These are phyloP conservation scores for Discostella stelligera DNA, from an alignment of 352 stramenopile species.

Conservation along the genomic window DNA sequence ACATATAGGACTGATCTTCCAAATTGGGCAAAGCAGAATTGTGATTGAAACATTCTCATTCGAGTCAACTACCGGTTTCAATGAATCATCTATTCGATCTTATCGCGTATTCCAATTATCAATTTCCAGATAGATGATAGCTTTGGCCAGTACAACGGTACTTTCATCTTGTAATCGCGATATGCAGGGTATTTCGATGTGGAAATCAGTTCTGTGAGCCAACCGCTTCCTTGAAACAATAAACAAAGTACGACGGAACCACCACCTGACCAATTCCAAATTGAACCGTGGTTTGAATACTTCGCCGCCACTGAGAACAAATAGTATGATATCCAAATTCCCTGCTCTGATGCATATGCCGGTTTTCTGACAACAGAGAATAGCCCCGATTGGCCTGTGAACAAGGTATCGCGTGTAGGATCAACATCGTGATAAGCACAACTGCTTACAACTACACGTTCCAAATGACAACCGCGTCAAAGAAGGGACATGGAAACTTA, in stretches of 20 bases:
- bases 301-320: slow-evolving; percentile 85
- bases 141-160: slow-evolving; percentile 71
- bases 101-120: neutral
- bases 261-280: slow-evolving; percentile 82
- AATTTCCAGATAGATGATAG: slow-evolving; percentile 14
- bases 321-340: slow-evolving; percentile 89
- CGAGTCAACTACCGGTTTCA: neutral
- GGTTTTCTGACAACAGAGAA: slow-evolving; percentile 90
- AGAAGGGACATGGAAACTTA: slow-evolving; percentile 4
- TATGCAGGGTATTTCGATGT: slow-evolving; percentile 88
- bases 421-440: neutral
- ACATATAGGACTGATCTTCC: slow-evolving; percentile 50
- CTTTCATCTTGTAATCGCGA: slow-evolving; percentile 83
- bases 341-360: slow-evolving; percentile 91
- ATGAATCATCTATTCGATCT: slow-evolving; percentile 2
- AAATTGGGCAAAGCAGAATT: slow-evolving; percentile 29
- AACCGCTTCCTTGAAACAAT: slow-evolving; percentile 88
- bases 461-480: neutral
- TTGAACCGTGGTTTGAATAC: slow-evolving; percentile 12
- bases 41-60: neutral
- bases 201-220: slow-evolving; percentile 89
- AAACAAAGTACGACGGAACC: slow-evolving; percentile 85
- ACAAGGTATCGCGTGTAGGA: neutral
- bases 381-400: slow-evolving; percentile 83
- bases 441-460: slow-evolving; percentile 24